These are phyloP conservation scores for Leucoagaricus sp. DNA, from an alignment of 1,284 basidiomycete genomes.

Conservation along the genomic window DNA sequence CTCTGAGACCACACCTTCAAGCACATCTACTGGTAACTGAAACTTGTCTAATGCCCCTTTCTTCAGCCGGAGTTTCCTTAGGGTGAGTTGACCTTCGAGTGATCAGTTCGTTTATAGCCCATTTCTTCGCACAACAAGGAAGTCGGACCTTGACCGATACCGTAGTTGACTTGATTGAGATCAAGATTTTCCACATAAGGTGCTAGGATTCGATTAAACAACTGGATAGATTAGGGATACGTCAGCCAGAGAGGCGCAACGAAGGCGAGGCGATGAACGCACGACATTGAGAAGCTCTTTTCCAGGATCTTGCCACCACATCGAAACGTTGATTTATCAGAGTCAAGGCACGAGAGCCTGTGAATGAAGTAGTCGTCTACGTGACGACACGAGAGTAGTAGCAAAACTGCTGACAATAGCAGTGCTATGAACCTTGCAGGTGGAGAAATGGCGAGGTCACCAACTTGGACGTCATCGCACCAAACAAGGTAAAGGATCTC, in stretches of 20 bases:
- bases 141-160: slow-evolving; percentile 82
- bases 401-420: neutral
- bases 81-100: slow-evolving; percentile 75
- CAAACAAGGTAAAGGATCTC: neutral
- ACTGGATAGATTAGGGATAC: slow-evolving; percentile 36
- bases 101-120: neutral
- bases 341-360: neutral
- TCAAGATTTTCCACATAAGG: slow-evolving; percentile 98
- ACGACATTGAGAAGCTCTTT: slow-evolving; percentile 80
- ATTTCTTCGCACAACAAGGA: neutral
- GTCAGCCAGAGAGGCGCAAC: neutral
- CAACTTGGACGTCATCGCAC: neutral
- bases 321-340: slow-evolving; percentile 23
- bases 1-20: slow-evolving; percentile 70
- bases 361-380: neutral
- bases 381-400: neutral
- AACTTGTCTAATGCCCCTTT: slow-evolving; percentile 96
- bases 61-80: slow-evolving; percentile 86
- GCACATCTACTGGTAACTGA: slow-evolving; percentile 92
- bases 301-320: slow-evolving; percentile 83
- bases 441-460: neutral
- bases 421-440: neutral
- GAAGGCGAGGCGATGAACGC: slow-evolving; percentile 21
- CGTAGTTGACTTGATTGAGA: slow-evolving; percentile 93
- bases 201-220: slow-evolving; percentile 92